Conservation (phyloP, 169 alveolate genomes). For the Plasmodium sp. region DNA sequence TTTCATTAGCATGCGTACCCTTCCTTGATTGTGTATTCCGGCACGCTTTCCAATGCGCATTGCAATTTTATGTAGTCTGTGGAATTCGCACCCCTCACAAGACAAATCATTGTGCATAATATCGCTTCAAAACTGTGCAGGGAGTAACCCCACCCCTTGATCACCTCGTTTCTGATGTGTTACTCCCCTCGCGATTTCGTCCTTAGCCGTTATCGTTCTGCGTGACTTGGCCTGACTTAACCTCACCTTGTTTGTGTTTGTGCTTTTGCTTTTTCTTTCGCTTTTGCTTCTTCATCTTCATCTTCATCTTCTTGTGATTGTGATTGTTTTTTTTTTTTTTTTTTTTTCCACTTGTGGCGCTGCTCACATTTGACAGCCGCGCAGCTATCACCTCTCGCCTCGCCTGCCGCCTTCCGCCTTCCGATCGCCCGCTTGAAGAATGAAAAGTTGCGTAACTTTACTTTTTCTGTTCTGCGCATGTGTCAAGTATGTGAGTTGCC, state of each 20-base stretch:
- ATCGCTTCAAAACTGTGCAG: background rate
- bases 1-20: background rate
- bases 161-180: background rate
- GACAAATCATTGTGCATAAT: background rate
- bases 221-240: background rate
- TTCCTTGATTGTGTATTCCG: background rate
- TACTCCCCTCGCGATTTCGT: background rate
- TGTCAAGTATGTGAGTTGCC: constrained; percentile 7
- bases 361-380: background rate
- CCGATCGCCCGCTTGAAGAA: constrained; percentile 4
- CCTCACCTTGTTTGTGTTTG: background rate
- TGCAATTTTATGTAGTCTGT: background rate
- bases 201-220: background rate
- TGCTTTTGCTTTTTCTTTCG: background rate
- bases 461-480: constrained; percentile 9
- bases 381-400: background rate
- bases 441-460: constrained; percentile 33
- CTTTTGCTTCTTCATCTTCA: background rate
- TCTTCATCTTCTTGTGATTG: no score
- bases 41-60: background rate
- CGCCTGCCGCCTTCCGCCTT: background rate
- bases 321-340: no score
- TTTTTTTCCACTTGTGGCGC: background rate
- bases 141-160: background rate
- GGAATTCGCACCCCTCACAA: background rate